Conservation (phyloP, 2,329 filamentous ascomycete species). For the Bisporella sp. region DNA sequence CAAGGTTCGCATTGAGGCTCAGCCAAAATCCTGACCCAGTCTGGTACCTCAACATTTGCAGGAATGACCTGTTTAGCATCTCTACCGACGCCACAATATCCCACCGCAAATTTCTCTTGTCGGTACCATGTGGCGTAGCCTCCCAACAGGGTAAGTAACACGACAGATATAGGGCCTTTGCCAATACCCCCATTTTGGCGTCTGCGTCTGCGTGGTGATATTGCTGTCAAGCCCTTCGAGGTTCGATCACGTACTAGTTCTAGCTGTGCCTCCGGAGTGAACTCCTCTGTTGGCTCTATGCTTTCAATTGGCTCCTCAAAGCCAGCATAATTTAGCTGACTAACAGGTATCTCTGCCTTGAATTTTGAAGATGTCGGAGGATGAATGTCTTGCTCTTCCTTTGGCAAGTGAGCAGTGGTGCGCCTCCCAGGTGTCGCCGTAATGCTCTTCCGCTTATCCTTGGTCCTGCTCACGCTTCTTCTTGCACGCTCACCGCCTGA, state of each 20-base stretch:
- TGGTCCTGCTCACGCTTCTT: slow-evolving; percentile 25
- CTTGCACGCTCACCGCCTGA: slow-evolving; percentile 43
- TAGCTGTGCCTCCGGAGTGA: slow-evolving; percentile 83
- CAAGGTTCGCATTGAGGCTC: slow-evolving; percentile 84
- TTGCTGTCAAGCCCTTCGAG: slow-evolving; percentile 41
- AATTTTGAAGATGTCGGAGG: slow-evolving; percentile 51
- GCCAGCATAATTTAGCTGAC: slow-evolving; percentile 33
- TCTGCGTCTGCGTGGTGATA: slow-evolving; percentile 34
- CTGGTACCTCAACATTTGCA: slow-evolving; percentile 56
- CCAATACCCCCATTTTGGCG: slow-evolving; percentile 38
- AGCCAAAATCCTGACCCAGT: slow-evolving; percentile 61
- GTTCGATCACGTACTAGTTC: slow-evolving; percentile 68
- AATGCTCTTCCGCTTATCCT: slow-evolving; percentile 33
- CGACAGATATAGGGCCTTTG: slow-evolving; percentile 60
- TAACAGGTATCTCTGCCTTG: slow-evolving; percentile 42
- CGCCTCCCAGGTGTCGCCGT: slow-evolving; percentile 39
- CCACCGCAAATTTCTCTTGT: slow-evolving; percentile 92
- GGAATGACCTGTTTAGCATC: slow-evolving; percentile 39
- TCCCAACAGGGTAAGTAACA: slow-evolving; percentile 62
- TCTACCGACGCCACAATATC: slow-evolving; percentile 83
- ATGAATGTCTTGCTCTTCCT: slow-evolving; percentile 43
- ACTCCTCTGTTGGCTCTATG: slow-evolving; percentile 78
- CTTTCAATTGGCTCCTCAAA: slow-evolving; percentile 23
- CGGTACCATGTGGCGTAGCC: slow-evolving; percentile 79
- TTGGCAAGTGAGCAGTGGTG: slow-evolving; percentile 34